Evolutionary conservation across 169 alveolate genomes (phyloP).

Genomic region (Plasmodium vinckei): DNA sequence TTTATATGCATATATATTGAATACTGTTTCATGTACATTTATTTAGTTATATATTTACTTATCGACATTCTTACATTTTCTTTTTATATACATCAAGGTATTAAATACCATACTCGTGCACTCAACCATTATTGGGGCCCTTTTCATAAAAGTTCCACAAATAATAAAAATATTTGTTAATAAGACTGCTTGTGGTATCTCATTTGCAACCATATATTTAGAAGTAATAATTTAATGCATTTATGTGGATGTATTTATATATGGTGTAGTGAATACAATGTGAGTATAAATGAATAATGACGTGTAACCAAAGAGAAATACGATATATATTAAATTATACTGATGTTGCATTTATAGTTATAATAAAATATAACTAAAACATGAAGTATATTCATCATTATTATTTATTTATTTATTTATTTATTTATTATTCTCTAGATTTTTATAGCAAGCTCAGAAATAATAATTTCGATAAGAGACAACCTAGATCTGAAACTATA

Average conservation of each 20-base stretch:
- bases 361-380: too few species aligned
- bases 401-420: background rate
- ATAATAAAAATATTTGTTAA: conserved; percentile 26
- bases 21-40: too few species aligned
- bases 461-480: conserved; percentile 41
- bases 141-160: conserved; percentile 49
- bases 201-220: conserved; percentile 28
- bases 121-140: conserved; percentile 30
- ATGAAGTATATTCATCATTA: too few species aligned
- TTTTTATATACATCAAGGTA: conserved; percentile 16
- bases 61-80: conserved; percentile 1
- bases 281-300: too few species aligned
- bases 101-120: conserved; percentile 24
- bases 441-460: conserved; percentile 32
- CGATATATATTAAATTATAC: too few species aligned
- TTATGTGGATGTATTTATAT: background rate
- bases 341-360: too few species aligned
- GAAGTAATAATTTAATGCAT: conserved; percentile 28
- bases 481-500: conserved; percentile 8
- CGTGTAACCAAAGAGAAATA: too few species aligned
- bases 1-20: too few species aligned
- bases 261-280: conserved; percentile 2
- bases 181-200: conserved; percentile 29
- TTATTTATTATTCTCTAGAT: conserved; percentile 12
- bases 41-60: too few species aligned